phyloP scores from a whole-genome alignment of 2,329 filamentous ascomycete genomes.

The Graphiopsis chlorocephala region DNA sequence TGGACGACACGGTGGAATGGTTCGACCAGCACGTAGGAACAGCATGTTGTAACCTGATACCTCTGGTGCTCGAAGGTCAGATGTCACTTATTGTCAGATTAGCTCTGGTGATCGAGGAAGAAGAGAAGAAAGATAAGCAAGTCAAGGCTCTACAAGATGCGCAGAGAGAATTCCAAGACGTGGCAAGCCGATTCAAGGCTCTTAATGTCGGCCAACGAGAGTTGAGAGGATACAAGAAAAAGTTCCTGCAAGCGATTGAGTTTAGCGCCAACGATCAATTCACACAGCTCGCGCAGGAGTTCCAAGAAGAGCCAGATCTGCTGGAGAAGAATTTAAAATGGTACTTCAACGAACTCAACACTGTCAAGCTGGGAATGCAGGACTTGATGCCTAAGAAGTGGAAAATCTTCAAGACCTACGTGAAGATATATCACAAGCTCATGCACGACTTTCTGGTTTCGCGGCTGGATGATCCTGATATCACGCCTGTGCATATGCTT shows the following conservation, averaged over 20 bases:
- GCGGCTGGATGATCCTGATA: constrained; percentile 77
- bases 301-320: constrained; percentile 76
- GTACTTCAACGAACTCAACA: constrained; percentile 98
- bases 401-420: constrained; percentile 90
- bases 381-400: constrained; percentile 92
- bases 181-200: constrained; percentile 88
- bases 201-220: constrained; percentile 86
- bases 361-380: constrained; percentile 89
- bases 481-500: constrained; percentile 83
- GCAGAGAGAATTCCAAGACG: constrained; percentile 90
- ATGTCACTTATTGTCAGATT: constrained; percentile 86
- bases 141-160: constrained; percentile 90
- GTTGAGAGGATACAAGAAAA: constrained; percentile 92
- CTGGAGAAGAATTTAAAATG: constrained; percentile 88
- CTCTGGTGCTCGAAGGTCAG: constrained; percentile 80
- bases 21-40: constrained; percentile 93
- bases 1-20: constrained; percentile 87
- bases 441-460: constrained; percentile 93
- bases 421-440: constrained; percentile 82
- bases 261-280: constrained; percentile 73
- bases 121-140: constrained; percentile 93
- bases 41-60: constrained; percentile 85
- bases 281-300: constrained; percentile 64
- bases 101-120: constrained; percentile 87
- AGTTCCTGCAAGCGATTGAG: constrained; percentile 80